Conservation (phyloP, 148 eudicot genomes). For the Camellia granthamiana region DNA sequence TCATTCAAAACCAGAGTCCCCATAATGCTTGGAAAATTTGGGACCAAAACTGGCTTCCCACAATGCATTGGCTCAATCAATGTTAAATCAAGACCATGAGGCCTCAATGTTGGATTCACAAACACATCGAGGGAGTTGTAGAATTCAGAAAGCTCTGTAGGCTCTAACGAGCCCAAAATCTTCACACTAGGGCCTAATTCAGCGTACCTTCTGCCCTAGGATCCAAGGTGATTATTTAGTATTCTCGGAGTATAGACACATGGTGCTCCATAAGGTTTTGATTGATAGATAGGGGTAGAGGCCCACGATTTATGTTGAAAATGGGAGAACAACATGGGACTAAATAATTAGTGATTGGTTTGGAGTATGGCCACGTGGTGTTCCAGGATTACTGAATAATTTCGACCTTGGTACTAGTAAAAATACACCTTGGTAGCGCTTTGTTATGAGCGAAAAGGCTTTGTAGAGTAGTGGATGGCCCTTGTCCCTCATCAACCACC, state of each 20-base stretch:
- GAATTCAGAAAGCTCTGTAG: conserved; percentile 26
- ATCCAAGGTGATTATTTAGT: not conserved
- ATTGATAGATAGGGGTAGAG: too few relatives aligned
- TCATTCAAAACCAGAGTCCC: conserved; percentile 35
- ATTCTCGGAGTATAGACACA: too few relatives aligned
- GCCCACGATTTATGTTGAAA: too few relatives aligned
- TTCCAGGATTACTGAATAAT: too few relatives aligned
- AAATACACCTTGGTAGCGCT: conserved; percentile 18
- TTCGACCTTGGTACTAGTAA: conserved; percentile 32
- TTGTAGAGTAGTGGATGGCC: conserved; percentile 39
- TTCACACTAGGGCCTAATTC: conserved; percentile 33
- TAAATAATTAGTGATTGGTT: too few relatives aligned
- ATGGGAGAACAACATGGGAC: too few relatives aligned
- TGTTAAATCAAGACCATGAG: conserved; percentile 51
- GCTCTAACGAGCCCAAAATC: conserved; percentile 32
- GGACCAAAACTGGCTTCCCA: conserved; percentile 36
- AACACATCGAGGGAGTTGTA: conserved; percentile 42
- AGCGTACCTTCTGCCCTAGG: conserved; percentile 32
- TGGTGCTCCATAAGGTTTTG: too few relatives aligned
- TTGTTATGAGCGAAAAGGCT: conserved; percentile 22
- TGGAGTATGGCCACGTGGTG: too few relatives aligned
- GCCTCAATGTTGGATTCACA: conserved; percentile 47
- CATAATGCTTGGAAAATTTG: conserved; percentile 35
- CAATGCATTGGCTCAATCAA: conserved; percentile 42
- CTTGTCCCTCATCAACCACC: conserved; percentile 38